Base-by-base conservation (phyloP, 2,329 filamentous ascomycete genomes). In the Fusarium gaditjirri region DNA sequence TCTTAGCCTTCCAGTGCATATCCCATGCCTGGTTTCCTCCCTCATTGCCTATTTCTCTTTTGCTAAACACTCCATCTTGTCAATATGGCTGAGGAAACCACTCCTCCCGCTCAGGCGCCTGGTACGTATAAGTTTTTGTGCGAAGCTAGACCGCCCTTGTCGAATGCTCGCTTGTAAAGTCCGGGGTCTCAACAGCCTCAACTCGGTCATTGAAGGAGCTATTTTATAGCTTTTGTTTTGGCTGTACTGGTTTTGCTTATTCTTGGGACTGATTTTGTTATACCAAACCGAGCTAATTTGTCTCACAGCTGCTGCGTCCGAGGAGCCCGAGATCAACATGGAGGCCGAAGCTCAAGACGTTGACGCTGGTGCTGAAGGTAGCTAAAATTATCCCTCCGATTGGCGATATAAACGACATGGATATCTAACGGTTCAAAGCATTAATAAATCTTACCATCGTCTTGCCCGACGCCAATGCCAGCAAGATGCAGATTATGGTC, bases 401-500 rank as follows among this genome's bases (percentile, higher is more conserved):
- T 67, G 54, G 27, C 46, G 53, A 56, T 44, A 42, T 56, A 50
- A 56, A 54, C 31, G 42, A 25, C 46, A 56, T 66, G 64, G 61
- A 58, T 50, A 53, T 65, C 75, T 76, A 57, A 74, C 54, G 33
- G 42, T 21, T 46, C 38, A 65, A 43, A 86, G 87, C 87, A 63
- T 82, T 90, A 57, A 86, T 90, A 76, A 85, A 86, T 67, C 78
- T 98, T 78, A 93, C 90, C 68, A 90, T 98, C 78, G 89, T 92
- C 81, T 89, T 98, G 65, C 95, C 95, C 61, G 92, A 95, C 80
- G 89, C 91, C 76, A 76, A 80, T 62, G 90, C 93, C 17, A 88
- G 90, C 76, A 91, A 93, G 83, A 93, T 97, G 78, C 90, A 95
- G 80, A 91, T 98, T 76, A 95, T 94, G 89, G 94, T 97, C 83